Percentiles rank a stretch among this genome's conserved stretches.
Evolutionary conservation across 2,329 filamentous ascomycete species (phyloP).

Genomic region (Thielaviopsis euricoi): DNA sequence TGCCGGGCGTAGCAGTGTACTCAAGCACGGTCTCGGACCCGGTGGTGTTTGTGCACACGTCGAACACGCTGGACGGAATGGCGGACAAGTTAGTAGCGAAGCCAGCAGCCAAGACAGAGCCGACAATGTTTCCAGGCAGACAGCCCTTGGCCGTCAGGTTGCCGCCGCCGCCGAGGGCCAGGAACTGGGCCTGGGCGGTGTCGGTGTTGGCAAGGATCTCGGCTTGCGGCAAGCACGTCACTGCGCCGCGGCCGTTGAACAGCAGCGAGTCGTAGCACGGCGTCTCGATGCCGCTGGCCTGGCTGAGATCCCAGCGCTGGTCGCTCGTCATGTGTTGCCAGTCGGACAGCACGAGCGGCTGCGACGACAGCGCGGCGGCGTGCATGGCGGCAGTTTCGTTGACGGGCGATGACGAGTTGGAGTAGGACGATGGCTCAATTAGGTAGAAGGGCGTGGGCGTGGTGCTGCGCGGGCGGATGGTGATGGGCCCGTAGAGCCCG

Average conservation of each 20-base stretch:
- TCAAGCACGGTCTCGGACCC: constrained; percentile 27
- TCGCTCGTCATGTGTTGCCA: constrained; percentile 37
- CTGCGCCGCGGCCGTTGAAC: constrained; percentile 43
- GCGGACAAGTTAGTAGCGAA: constrained; percentile 13
- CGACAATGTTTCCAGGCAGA: constrained; percentile 11
- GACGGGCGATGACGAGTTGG: constrained; percentile 14
- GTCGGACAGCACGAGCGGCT: constrained; percentile 37
- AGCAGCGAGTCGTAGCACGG: constrained; percentile 44
- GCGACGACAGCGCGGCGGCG: constrained; percentile 28
- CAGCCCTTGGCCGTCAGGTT: constrained; percentile 27
- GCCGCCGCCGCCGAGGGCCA: constrained; percentile 17
- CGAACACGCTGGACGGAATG: constrained; percentile 27
- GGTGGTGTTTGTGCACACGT: constrained; percentile 28
- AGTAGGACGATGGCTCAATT: constrained; percentile 21
- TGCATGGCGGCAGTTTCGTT: constrained; percentile 20
- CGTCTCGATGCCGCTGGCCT: constrained; percentile 28
- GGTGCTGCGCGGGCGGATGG: constrained; percentile 25
- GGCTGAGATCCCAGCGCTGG: constrained; percentile 27
- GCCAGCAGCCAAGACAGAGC: constrained; percentile 4
- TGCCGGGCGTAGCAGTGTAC: constrained; percentile 17
- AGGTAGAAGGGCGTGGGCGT: constrained; percentile 30
- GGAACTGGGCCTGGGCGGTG: constrained; percentile 18
- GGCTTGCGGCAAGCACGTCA: constrained; percentile 31
- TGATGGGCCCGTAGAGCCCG: constrained; percentile 39
- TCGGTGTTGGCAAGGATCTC: constrained; percentile 25